A percentile compares a stretch with the other conserved stretches of the same genome.
phyloP scores from a whole-genome alignment of 202 grass and related monocot species.

The Alloteropsis angusta region DNA sequence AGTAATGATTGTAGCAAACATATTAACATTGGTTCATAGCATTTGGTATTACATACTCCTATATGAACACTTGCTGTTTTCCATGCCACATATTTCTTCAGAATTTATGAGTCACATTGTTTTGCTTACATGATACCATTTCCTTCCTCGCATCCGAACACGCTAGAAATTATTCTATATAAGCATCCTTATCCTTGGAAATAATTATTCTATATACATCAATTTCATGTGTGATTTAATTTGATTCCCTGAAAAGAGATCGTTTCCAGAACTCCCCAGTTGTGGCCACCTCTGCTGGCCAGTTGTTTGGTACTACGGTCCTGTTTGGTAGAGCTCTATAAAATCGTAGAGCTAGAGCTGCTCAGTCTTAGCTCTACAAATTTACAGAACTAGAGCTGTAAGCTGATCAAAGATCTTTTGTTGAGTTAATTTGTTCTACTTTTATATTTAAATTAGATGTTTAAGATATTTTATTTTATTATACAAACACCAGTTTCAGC shows the following conservation, averaged over 20 bases:
- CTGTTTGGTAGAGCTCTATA: no score
- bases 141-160: not conserved
- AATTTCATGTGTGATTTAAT: constrained; percentile 9
- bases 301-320: not conserved
- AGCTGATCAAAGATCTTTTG: no score
- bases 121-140: not conserved
- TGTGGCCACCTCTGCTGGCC: not conserved
- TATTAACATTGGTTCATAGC: not conserved
- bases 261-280: not conserved
- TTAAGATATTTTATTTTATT: no score
- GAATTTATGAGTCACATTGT: not conserved
- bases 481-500: no score
- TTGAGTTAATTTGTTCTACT: no score
- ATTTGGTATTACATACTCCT: not conserved
- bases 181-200: not conserved
- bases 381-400: no score
- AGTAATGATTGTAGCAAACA: not conserved
- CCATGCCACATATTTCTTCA: not conserved
- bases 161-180: not conserved
- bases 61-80: not conserved
- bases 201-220: no score
- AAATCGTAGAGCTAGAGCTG: no score
- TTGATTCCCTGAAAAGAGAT: not conserved
- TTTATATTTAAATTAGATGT: no score
- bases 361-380: no score